Conservation (phyloP, 371 early-diverging fungal genomes). For the Mortierella sp. region DNA sequence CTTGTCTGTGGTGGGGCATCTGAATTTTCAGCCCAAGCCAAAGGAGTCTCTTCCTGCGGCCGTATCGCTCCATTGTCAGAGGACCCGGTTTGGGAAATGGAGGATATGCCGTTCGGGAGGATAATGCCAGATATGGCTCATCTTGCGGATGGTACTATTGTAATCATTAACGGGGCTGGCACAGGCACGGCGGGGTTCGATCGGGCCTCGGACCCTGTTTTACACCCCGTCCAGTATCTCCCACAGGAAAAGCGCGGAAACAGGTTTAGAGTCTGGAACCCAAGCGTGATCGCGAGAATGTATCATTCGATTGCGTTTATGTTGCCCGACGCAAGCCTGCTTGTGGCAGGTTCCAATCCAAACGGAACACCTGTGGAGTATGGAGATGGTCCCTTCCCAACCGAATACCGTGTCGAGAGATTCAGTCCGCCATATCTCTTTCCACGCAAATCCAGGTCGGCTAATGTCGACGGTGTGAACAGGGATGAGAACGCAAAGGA, state of each 20-base stretch:
- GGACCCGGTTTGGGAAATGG: constrained; percentile 56
- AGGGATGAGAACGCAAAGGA: background rate
- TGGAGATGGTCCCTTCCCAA: constrained; percentile 53
- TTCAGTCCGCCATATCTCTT: constrained; percentile 62
- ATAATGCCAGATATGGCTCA: constrained; percentile 61
- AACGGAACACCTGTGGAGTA: constrained; percentile 45
- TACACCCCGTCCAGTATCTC: constrained; percentile 58
- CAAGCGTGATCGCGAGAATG: constrained; percentile 58
- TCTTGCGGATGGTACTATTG: constrained; percentile 62
- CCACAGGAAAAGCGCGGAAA: constrained; percentile 48
- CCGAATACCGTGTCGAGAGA: constrained; percentile 59
- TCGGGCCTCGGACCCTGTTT: constrained; percentile 52
- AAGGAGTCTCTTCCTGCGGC: constrained; percentile 51
- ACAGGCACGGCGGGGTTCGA: constrained; percentile 61
- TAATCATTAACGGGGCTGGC: constrained; percentile 61
- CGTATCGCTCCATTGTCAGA: constrained; percentile 41
- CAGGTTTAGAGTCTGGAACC: constrained; percentile 52
- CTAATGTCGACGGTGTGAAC: too few species aligned
- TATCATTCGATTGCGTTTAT: constrained; percentile 63
- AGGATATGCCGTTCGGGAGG: constrained; percentile 56
- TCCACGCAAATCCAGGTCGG: constrained; percentile 32
- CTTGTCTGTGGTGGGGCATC: constrained; percentile 61
- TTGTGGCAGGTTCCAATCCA: constrained; percentile 63
- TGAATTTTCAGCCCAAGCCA: constrained; percentile 35
- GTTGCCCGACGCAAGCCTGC: constrained; percentile 62